A percentile compares a stretch with the other conserved stretches of the same genome.
Evolutionary conservation across 2,329 filamentous ascomycete species (phyloP).

Genomic region (Dactylellina leptospora): DNA sequence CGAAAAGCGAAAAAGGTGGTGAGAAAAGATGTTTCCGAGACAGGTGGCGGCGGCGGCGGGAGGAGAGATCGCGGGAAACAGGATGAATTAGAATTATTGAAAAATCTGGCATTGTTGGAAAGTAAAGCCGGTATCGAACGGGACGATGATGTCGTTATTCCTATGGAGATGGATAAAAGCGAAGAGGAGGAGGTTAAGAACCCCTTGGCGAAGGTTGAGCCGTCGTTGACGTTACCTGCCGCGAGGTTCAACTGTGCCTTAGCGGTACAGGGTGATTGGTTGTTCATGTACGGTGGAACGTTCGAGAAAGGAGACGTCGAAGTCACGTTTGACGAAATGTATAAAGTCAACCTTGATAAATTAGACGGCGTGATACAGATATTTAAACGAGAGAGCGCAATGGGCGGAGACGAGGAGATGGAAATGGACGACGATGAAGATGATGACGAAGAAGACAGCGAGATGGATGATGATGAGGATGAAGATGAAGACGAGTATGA

Average conservation of each 20-base stretch:
- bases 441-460: conserved; percentile 69
- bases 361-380: conserved; percentile 93
- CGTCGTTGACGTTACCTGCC: conserved; percentile 83
- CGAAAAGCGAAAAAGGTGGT: conserved; percentile 75
- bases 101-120: conserved; percentile 85
- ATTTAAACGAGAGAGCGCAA: conserved; percentile 89
- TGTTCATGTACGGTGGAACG: conserved; percentile 95
- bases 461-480: conserved; percentile 65
- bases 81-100: conserved; percentile 87
- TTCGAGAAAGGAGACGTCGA: conserved; percentile 95
- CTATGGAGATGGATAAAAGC: conserved; percentile 63
- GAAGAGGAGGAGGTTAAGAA: conserved; percentile 67
- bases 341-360: conserved; percentile 91
- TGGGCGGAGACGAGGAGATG: conserved; percentile 65
- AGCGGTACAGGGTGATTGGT: conserved; percentile 86
- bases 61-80: conserved; percentile 81
- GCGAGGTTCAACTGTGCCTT: conserved; percentile 89
- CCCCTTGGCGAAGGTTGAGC: conserved; percentile 63
- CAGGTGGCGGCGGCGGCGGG: conserved; percentile 63
- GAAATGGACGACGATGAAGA: conserved; percentile 69
- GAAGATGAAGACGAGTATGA: conserved; percentile 60
- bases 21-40: conserved; percentile 69
- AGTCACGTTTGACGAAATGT: conserved; percentile 94
- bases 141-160: conserved; percentile 58
- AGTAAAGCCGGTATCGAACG: conserved; percentile 67